Evolutionary conservation across 2,329 filamentous ascomycete species (phyloP).

Genomic region (Colletotrichum chlorophyti): DNA sequence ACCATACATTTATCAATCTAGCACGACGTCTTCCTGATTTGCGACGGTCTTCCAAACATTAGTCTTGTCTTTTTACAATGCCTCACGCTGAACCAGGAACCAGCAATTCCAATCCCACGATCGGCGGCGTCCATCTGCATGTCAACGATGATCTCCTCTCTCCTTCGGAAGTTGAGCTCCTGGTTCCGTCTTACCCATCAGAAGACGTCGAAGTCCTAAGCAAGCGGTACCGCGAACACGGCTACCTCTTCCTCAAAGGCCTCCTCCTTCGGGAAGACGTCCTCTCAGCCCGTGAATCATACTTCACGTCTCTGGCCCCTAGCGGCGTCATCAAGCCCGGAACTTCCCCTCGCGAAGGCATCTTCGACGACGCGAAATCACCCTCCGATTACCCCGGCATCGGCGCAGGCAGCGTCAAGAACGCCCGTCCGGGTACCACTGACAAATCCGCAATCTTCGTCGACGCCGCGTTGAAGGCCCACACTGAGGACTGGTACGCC

Average conservation of each 20-base stretch:
- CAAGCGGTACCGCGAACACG: slow-evolving; percentile 13
- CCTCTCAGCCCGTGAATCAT: slow-evolving; percentile 22
- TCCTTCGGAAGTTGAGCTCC: slow-evolving; percentile 47
- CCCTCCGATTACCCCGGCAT: slow-evolving; percentile 37
- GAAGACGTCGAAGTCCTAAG: slow-evolving; percentile 21
- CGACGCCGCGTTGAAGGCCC: slow-evolving; percentile 57
- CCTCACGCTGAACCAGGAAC: slow-evolving; percentile 1
- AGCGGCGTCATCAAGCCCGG: slow-evolving; percentile 26
- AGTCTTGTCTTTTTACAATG: slow-evolving; percentile 2
- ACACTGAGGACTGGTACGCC: slow-evolving; percentile 57
- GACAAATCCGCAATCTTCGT: slow-evolving; percentile 34
- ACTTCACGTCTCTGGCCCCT: slow-evolving; percentile 27
- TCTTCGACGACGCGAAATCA: slow-evolving; percentile 32
- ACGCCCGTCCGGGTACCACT: slow-evolving; percentile 51
- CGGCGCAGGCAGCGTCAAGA: slow-evolving; percentile 56
- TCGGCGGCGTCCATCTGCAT: slow-evolving; percentile 29
- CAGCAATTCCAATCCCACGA: not conserved
- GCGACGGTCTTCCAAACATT: too few relatives aligned
- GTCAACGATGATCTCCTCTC: slow-evolving; percentile 46
- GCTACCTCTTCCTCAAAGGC: slow-evolving; percentile 26
- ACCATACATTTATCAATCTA: not conserved
- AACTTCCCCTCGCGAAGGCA: slow-evolving; percentile 23
- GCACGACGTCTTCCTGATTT: not conserved
- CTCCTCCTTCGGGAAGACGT: slow-evolving; percentile 21
- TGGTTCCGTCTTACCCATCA: slow-evolving; percentile 49